Percentiles rank a stretch among this genome's conserved stretches.
These are phyloP conservation scores for Rutstroemia sp. DNA, from an alignment of 2,329 filamentous ascomycete genomes.

Conservation along the genomic window DNA sequence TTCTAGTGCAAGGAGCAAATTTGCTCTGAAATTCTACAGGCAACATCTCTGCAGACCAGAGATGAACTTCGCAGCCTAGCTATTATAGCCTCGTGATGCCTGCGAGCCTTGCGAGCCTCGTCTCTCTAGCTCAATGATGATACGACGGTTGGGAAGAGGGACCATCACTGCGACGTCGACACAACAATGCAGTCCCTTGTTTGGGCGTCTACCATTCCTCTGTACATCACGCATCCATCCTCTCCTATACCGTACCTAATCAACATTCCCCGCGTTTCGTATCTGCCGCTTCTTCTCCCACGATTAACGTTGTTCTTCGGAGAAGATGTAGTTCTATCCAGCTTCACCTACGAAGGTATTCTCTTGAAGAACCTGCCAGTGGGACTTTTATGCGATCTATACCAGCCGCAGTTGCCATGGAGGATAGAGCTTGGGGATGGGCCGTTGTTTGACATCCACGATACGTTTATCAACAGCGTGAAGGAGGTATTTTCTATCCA, in stretches of 20 bases:
- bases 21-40: too few species aligned
- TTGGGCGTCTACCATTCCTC: conserved; percentile 28
- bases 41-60: too few species aligned
- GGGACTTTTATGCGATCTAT: conserved; percentile 63
- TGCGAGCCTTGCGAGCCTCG: too few species aligned
- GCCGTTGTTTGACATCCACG: conserved; percentile 45
- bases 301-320: conserved; percentile 58
- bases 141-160: too few species aligned
- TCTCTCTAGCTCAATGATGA: too few species aligned
- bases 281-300: conserved; percentile 58
- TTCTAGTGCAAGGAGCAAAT: too few species aligned
- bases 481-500: conserved; percentile 43
- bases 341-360: conserved; percentile 58
- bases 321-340: conserved; percentile 29
- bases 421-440: conserved; percentile 50
- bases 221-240: conserved; percentile 27
- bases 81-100: too few species aligned
- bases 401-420: conserved; percentile 50
- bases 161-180: too few species aligned
- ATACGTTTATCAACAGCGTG: conserved; percentile 61
- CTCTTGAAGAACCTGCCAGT: conserved; percentile 64
- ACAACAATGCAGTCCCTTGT: conserved; percentile 26
- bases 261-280: conserved; percentile 57
- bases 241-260: conserved; percentile 35
- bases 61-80: too few species aligned